These are phyloP conservation scores for Nannochloropsis oceanica DNA, from an alignment of 108 stramenopile genomes.

Conservation along the genomic window DNA sequence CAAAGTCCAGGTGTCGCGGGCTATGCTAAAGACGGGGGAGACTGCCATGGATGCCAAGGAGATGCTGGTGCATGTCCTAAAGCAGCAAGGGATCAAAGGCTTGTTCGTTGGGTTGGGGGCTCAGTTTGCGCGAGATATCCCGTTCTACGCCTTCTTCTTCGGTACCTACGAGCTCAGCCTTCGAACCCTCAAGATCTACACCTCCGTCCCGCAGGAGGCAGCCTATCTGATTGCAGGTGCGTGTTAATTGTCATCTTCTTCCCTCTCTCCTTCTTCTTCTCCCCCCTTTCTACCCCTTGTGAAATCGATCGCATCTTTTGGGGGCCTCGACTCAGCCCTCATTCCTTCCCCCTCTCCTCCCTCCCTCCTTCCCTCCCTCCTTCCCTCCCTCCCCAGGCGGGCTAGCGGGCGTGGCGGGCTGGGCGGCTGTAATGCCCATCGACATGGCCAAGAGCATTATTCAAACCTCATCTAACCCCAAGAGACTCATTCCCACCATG, in stretches of 20 bases:
- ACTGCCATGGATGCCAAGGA: slow-evolving; percentile 16
- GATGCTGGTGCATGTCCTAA: slow-evolving; percentile 20
- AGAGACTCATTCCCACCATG: slow-evolving; percentile 2
- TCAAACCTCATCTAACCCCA: slow-evolving; percentile 22
- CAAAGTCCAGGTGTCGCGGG: slow-evolving; percentile 25
- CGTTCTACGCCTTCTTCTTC: slow-evolving; percentile 36
- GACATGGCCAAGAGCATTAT: slow-evolving; percentile 35
- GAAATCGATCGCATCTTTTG: too few relatives aligned
- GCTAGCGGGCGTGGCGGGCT: slow-evolving; percentile 35
- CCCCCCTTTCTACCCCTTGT: too few relatives aligned
- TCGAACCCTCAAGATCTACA: background rate
- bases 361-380: background rate
- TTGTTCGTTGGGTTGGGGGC: slow-evolving; percentile 28
- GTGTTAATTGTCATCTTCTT: background rate
- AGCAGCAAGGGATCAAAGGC: slow-evolving; percentile 28
- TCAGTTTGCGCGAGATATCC: slow-evolving; percentile 32
- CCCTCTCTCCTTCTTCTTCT: background rate
- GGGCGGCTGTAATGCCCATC: slow-evolving; percentile 31
- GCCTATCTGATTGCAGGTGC: background rate
- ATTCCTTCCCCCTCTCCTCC: background rate
- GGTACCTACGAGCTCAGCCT: slow-evolving; percentile 33
- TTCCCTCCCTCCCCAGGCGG: slow-evolving; percentile 10
- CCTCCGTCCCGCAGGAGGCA: slow-evolving; percentile 13
- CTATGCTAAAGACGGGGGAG: background rate
- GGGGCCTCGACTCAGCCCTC: too few relatives aligned